Evolutionary conservation across 2,329 filamentous ascomycete genomes (phyloP), one percentile per base, ranked within the genome.

Genomic region (Nemania diffusa): DNA sequence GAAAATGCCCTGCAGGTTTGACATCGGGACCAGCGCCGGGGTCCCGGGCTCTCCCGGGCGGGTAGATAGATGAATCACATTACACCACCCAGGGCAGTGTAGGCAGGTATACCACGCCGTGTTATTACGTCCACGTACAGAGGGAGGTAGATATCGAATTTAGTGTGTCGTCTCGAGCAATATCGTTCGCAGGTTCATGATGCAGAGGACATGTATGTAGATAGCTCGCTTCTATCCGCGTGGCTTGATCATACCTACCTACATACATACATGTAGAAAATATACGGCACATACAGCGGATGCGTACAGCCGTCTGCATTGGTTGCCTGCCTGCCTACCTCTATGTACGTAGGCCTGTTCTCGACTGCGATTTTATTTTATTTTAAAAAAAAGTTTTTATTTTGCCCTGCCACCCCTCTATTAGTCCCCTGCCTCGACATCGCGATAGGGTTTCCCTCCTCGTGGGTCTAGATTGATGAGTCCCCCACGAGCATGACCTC

Each of bases 1-100:
- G n/a, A n/a, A n/a, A 29, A 20, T 67, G 69, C 64, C 69, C 65
- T 70, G 70, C 67, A 70, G 69, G 66, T 68, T 68, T 61, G 57
- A 56, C 57, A 48, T 62, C 67, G 63, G 69, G 55, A 55, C 64
- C 57, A 64, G 55, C 29, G 48, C 67, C 67, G 51, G 59, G 46
- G 57, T 51, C 20, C 67, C 59, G 60, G 62, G 48, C 15, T 27
- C 27, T 24, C 20, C 53, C 50, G 51, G 58, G 52, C 59, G 46
- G 64, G 64, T 48, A 52, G 48, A 52, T 46, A 52, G 48, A 60
- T 60, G 57, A n/a, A n/a, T n/a, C n/a, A n/a, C n/a, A 32, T 44
- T 20, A 24, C 44, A 48, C 24, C 44, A 40, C 37, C n/a, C 44
- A 17, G 9, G n/a, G 44, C 17, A 24, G 4, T 46, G 17, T 11